Evolutionary conservation across 2,329 filamentous ascomycete genomes (phyloP).

Genomic region (Cercospora zeina): DNA sequence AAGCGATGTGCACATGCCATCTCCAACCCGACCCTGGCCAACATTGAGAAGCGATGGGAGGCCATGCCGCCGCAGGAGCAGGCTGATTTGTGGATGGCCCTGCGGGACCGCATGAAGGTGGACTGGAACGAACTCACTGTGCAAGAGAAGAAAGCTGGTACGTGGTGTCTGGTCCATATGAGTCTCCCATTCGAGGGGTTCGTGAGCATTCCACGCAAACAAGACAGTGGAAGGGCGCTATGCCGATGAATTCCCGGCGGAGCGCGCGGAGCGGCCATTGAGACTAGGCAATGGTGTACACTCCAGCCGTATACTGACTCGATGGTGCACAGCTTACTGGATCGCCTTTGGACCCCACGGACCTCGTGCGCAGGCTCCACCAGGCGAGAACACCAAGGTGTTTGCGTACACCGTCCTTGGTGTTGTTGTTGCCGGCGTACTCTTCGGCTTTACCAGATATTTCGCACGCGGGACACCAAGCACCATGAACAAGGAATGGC

Average conservation of each 20-base stretch:
- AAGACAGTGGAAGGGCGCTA: neutral
- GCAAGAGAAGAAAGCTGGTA: slow-evolving; percentile 96
- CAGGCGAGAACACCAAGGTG: slow-evolving; percentile 81
- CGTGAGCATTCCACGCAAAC: neutral
- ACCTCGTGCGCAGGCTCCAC: slow-evolving; percentile 77
- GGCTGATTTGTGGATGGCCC: slow-evolving; percentile 97
- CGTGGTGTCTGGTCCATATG: slow-evolving; percentile 18
- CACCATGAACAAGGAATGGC: slow-evolving; percentile 96
- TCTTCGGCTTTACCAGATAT: slow-evolving; percentile 72
- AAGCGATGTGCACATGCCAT: slow-evolving; percentile 79
- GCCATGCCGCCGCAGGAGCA: slow-evolving; percentile 97
- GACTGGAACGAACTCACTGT: slow-evolving; percentile 94
- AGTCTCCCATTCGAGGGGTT: neutral
- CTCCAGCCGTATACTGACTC: slow-evolving; percentile 27
- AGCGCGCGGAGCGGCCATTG: slow-evolving; percentile 13
- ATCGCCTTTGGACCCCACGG: slow-evolving; percentile 97
- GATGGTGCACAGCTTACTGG: slow-evolving; percentile 75
- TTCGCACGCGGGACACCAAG: slow-evolving; percentile 71
- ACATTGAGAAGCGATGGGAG: slow-evolving; percentile 99
- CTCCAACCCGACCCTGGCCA: slow-evolving; percentile 93
- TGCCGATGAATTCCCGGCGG: slow-evolving; percentile 16
- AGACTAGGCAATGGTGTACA: neutral
- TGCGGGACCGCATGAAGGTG: slow-evolving; percentile 97
- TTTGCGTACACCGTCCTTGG: slow-evolving; percentile 70
- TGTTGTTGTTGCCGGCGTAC: slow-evolving; percentile 62